Percentiles rank a stretch among this genome's conserved stretches.
Evolutionary conservation across 1,284 basidiomycete species (phyloP).

Genomic region (Cutaneotrichosporon daszewskae): DNA sequence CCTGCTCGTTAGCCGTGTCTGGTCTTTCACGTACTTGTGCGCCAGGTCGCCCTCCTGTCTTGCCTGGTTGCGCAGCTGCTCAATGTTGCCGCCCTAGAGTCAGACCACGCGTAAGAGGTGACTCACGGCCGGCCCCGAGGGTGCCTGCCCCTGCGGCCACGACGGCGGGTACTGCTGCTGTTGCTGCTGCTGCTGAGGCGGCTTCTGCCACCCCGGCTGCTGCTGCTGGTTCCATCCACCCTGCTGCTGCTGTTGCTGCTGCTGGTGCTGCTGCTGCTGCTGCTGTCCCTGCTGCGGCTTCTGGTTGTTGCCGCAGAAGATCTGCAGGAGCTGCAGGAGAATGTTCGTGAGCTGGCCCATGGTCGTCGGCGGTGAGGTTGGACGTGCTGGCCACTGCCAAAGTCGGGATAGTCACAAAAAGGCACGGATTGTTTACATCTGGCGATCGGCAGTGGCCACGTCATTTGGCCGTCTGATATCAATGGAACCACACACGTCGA

Average conservation of each 20-base stretch:
- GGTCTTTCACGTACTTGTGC: conserved; percentile 26
- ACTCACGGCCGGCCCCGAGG: conserved; percentile 12
- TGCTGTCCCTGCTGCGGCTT: conserved; percentile 18
- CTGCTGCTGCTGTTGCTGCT: conserved; percentile 18
- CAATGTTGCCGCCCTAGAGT: too few species aligned
- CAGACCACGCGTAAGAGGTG: too few species aligned
- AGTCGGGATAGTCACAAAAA: background rate
- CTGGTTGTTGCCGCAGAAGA: conserved; percentile 22
- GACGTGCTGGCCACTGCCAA: background rate
- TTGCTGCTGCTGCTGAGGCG: conserved; percentile 2
- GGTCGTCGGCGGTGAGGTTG: background rate
- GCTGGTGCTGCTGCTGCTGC: conserved; percentile 15
- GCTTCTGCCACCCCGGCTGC: conserved; percentile 14
- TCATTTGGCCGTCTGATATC: background rate
- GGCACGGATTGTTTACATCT: background rate
- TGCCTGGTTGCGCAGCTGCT: conserved; percentile 63
- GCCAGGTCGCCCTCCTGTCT: conserved; percentile 59
- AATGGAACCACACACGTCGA: too few species aligned
- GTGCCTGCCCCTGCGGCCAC: background rate
- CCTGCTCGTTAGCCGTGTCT: conserved; percentile 13
- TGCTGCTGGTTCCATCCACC: conserved; percentile 10
- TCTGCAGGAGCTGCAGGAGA: conserved; percentile 20
- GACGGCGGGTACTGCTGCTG: conserved; percentile 2
- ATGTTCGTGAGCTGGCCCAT: conserved; percentile 7
- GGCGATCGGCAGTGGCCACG: background rate